Base-by-base conservation (phyloP, 2,329 filamentous ascomycete species). In the Clarireedia paspali region DNA sequence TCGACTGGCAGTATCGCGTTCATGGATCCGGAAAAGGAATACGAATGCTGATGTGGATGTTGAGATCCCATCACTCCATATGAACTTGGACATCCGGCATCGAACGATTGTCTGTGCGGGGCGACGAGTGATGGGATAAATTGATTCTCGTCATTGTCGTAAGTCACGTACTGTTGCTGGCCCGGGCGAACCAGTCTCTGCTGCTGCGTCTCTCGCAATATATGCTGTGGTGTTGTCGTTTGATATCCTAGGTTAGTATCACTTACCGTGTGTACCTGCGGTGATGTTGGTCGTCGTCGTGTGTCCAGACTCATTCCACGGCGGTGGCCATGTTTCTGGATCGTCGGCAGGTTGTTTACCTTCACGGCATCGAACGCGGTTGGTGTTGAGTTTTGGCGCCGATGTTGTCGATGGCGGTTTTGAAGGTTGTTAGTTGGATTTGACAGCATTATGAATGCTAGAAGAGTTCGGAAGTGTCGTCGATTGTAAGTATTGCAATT, bases 141-240 rank as follows among this genome's bases (percentile, higher is more conserved):
- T 65, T 81, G 84, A 71, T 74, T 77, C 68, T 81, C 81, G 72
- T 73, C 65, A 62, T 69, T 68, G 61, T 66, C 66, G 59, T 63
- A 66, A 47, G 60, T 59, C 15, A 56, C 44, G 56, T 63, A 67
- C 27, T 39, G 40, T 40, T 65, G 61, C 57, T 65, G 78, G 81
- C 87, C 85, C 83, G 87, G 87, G 83, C 88, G 84, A 82, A 82
- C 82, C 81, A 84, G 81, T 81, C 83, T 83, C 78, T 91, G 88
- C 85, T 89, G 84, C 83, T 92, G 89, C 84, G 87, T 81, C 88
- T 89, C 88, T 86, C 86, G 87, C 85, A 90, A 81, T 76, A 83
- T 80, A 81, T 90, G 87, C 82, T 91, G 88, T 81, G 77, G 75
- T 68, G 65, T 34, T 34, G 30, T 68, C 74, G 76, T 74, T 66